Conservation (phyloP, 176 grass and related monocot species). For the Themeda triandra region DNA sequence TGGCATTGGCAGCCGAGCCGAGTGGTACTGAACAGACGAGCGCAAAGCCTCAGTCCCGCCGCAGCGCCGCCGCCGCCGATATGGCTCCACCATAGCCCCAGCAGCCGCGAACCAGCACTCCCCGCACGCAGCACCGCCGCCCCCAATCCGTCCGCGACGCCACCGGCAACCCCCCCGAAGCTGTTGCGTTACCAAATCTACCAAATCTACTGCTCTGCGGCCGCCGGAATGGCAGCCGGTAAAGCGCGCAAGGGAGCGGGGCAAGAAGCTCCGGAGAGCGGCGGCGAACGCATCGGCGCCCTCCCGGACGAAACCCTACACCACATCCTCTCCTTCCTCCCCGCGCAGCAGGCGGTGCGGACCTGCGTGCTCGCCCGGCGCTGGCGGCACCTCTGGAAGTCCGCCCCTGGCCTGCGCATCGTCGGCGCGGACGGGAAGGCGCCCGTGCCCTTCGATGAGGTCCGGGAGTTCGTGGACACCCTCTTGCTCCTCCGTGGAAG, state of each 20-base stretch:
- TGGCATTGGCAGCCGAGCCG: too few relatives aligned
- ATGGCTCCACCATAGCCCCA: too few relatives aligned
- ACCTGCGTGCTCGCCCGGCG: not conserved
- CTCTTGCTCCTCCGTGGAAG: not conserved
- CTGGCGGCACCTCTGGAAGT: conserved; percentile 15
- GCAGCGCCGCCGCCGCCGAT: too few relatives aligned
- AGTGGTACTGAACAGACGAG: too few relatives aligned
- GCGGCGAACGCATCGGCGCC: not conserved
- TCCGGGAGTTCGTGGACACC: not conserved
- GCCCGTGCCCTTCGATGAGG: not conserved
- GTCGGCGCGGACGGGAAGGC: not conserved
- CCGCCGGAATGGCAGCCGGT: not conserved
- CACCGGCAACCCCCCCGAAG: not conserved
- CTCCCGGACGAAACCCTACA: not conserved
- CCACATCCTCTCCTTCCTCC: conserved; percentile 7
- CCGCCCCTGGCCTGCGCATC: not conserved
- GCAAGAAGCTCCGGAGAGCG: not conserved
- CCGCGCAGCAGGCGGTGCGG: not conserved
- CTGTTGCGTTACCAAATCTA: not conserved
- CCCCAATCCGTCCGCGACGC: too few relatives aligned
- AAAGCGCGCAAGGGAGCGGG: not conserved
- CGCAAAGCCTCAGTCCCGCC: too few relatives aligned
- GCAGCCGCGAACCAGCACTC: too few relatives aligned
- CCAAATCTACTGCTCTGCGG: not conserved
- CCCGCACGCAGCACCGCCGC: too few relatives aligned